Percentiles rank a stretch among this genome's conserved stretches.
These are phyloP conservation scores for Trametes sanguinea DNA, from an alignment of 768 basidiomycete genomes.

Conservation along the genomic window DNA sequence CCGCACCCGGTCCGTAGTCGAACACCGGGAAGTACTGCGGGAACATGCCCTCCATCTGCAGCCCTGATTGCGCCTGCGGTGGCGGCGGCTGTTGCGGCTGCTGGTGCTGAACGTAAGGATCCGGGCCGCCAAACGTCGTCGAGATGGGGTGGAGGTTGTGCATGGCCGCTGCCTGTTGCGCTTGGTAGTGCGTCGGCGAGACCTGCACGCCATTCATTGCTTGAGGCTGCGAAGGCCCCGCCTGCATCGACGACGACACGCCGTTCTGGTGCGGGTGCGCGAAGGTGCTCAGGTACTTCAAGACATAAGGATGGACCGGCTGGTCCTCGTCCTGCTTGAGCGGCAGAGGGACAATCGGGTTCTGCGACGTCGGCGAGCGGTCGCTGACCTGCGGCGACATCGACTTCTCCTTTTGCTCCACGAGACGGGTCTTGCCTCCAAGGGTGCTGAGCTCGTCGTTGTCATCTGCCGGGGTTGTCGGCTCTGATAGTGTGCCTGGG, in stretches of 20 bases:
- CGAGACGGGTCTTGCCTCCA: slow-evolving; percentile 64
- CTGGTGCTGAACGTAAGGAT: slow-evolving; percentile 2
- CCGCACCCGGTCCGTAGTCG: slow-evolving; percentile 53
- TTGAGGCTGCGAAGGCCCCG: slow-evolving; percentile 18
- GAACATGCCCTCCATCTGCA: slow-evolving; percentile 38
- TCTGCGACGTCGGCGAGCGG: slow-evolving; percentile 68
- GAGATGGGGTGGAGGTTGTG: slow-evolving; percentile 23
- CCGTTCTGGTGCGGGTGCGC: slow-evolving; percentile 32
- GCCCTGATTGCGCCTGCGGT: slow-evolving; percentile 16
- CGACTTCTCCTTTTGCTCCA: slow-evolving; percentile 47
- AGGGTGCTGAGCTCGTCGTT: slow-evolving; percentile 60
- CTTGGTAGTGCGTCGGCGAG: slow-evolving; percentile 24
- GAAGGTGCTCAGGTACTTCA: slow-evolving; percentile 72
- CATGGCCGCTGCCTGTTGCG: slow-evolving; percentile 20
- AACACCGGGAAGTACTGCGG: slow-evolving; percentile 78
- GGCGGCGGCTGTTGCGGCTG: slow-evolving; percentile 4
- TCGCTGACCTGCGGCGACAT: slow-evolving; percentile 42
- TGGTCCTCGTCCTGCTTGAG: slow-evolving; percentile 51
- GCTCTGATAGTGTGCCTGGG: slow-evolving; percentile 38
- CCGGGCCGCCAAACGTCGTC: slow-evolving; percentile 14
- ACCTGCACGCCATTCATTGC: slow-evolving; percentile 33
- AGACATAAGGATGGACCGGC: slow-evolving; percentile 60
- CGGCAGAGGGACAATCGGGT: slow-evolving; percentile 74
- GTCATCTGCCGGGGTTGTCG: slow-evolving; percentile 55
- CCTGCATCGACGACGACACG: slow-evolving; percentile 30